These are phyloP conservation scores for Aspergillus terreus DNA, from an alignment of 2,329 filamentous ascomycete species.

Conservation along the genomic window DNA sequence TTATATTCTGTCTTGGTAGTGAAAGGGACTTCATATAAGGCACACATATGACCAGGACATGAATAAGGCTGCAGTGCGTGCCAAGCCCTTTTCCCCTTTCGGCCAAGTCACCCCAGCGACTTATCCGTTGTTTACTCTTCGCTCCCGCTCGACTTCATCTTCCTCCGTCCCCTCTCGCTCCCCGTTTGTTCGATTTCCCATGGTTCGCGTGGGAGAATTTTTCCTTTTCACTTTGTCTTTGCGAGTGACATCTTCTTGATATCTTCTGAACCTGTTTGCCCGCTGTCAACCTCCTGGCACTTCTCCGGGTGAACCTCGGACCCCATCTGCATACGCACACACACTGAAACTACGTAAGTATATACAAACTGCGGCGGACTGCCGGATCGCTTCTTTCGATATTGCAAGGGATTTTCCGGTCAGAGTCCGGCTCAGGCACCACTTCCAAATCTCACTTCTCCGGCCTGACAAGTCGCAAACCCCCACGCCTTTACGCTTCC, in stretches of 20 bases:
- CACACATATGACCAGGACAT: neutral
- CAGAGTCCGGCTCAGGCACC: neutral
- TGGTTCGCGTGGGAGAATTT: neutral
- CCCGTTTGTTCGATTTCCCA: neutral
- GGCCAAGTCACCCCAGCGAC: slow-evolving; percentile 24
- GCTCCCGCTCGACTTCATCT: neutral
- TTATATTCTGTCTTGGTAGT: neutral
- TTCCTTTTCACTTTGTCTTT: no score
- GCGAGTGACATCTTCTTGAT: no score
- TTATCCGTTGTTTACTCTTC: slow-evolving; percentile 19
- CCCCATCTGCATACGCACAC: slow-evolving; percentile 15
- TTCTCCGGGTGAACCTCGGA: slow-evolving; percentile 13
- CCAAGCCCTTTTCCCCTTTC: slow-evolving; percentile 9
- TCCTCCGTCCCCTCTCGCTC: neutral
- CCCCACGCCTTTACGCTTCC: neutral
- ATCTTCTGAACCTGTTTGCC: neutral
- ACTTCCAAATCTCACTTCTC: neutral
- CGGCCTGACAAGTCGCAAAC: neutral
- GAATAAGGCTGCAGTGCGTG: slow-evolving; percentile 2
- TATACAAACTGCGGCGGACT: neutral
- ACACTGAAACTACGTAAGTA: slow-evolving; percentile 13
- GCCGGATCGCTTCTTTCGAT: neutral
- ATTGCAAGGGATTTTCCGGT: neutral
- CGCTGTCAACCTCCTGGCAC: slow-evolving; percentile 4
- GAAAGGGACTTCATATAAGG: no score